Conservation (phyloP, 805 yeast species). For the Candida palmyrensis region DNA sequence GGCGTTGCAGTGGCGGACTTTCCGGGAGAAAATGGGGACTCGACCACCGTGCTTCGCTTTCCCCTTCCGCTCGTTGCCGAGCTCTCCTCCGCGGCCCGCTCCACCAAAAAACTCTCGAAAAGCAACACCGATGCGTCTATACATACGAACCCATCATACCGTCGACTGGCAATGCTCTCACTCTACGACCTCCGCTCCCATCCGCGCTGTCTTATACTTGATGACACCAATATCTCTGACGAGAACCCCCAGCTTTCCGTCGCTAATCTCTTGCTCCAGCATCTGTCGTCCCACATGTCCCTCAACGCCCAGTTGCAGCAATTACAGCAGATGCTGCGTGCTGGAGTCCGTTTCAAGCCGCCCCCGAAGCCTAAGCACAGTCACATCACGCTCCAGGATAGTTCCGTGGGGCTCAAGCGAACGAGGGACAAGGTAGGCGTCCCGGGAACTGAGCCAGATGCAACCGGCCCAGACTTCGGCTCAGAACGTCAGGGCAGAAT, state of each 20-base stretch:
- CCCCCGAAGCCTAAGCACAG: conserved; percentile 21
- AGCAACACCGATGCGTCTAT: conserved; percentile 32
- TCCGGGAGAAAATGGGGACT: too few species aligned
- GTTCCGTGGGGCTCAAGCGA: conserved; percentile 34
- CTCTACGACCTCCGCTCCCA: conserved; percentile 33
- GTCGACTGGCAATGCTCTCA: conserved; percentile 42
- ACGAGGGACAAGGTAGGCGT: conserved; percentile 9
- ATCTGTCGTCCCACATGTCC: conserved; percentile 31
- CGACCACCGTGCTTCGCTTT: conserved; percentile 11
- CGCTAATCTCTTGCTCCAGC: conserved; percentile 32
- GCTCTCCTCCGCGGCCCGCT: conserved; percentile 4
- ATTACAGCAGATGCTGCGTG: conserved; percentile 13
- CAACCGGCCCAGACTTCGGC: not conserved
- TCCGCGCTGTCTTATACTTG: conserved; percentile 30
- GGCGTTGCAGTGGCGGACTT: conserved; percentile 13
- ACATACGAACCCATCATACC: conserved; percentile 39
- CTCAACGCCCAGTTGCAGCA: conserved; percentile 25
- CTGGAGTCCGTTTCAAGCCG: too few species aligned
- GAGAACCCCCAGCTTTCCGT: conserved; percentile 36
- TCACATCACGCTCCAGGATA: conserved; percentile 34
- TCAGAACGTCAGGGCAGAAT: not conserved
- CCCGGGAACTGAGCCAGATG: not conserved
- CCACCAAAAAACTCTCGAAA: conserved; percentile 19
- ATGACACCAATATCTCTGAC: conserved; percentile 15
- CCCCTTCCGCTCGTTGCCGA: conserved; percentile 24